Evolutionary conservation across 1,139 yeast species (phyloP).

Genomic region (Candida gigantensis): DNA sequence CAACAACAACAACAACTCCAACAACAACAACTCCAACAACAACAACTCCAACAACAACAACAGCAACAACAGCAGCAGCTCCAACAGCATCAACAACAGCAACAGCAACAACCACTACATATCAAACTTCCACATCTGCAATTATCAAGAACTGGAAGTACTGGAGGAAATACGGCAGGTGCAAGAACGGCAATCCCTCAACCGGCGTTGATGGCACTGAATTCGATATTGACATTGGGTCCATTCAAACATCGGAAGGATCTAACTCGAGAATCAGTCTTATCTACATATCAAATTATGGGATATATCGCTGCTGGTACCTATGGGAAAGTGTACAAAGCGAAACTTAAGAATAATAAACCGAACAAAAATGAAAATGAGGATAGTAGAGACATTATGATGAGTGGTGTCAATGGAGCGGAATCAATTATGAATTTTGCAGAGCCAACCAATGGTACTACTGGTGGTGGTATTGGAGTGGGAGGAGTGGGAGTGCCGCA

Average conservation of each 20-base stretch:
- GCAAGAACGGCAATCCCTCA: slow-evolving; percentile 26
- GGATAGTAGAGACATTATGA: not conserved
- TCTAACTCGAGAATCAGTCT: slow-evolving; percentile 64
- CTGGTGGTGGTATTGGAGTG: not conserved
- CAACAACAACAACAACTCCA: slow-evolving; percentile 1
- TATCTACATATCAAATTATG: slow-evolving; percentile 78
- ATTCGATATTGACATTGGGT: slow-evolving; percentile 66
- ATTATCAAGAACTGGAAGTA: slow-evolving; percentile 1
- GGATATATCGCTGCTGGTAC: slow-evolving; percentile 99
- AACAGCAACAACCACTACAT: slow-evolving; percentile 5
- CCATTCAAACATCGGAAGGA: slow-evolving; percentile 79
- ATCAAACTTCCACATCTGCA: slow-evolving; percentile 1
- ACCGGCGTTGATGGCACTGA: slow-evolving; percentile 63
- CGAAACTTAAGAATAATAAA: slow-evolving; percentile 45
- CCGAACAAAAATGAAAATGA: slow-evolving; percentile 11
- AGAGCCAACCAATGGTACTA: slow-evolving; percentile 3
- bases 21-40: not conserved
- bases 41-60: slow-evolving; percentile 2
- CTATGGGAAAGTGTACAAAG: slow-evolving; percentile 95
- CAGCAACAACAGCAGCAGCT: slow-evolving; percentile 7
- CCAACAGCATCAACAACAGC: slow-evolving; percentile 8
- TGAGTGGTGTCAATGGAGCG: no score
- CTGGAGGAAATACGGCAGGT: not conserved
- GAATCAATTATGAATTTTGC: no score
- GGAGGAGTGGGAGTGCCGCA: no score